Conservation (phyloP, 2,329 filamentous ascomycete genomes). For the Penicillium brasilianum region DNA sequence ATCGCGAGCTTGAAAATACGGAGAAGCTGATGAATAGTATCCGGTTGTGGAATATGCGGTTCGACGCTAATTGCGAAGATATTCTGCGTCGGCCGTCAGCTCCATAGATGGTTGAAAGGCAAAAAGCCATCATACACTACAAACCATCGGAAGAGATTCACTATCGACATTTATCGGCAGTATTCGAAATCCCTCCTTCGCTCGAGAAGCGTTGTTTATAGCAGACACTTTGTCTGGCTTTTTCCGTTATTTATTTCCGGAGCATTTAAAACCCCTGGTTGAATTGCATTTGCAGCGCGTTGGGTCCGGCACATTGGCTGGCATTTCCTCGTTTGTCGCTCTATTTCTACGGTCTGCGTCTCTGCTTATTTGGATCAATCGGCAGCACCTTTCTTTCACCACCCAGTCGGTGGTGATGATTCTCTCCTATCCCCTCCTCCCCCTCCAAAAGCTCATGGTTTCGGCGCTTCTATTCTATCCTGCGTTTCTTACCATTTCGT, state of each 20-base stretch:
- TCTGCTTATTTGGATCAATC: constrained; percentile 26
- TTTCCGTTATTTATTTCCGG: constrained; percentile 16
- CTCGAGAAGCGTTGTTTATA: constrained; percentile 14
- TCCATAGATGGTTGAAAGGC: constrained; percentile 32
- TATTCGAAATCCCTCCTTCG: background rate
- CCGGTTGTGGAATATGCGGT: constrained; percentile 87
- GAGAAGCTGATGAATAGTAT: constrained; percentile 92
- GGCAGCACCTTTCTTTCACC: constrained; percentile 1
- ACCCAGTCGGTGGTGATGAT: background rate
- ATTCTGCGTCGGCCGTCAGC: constrained; percentile 67
- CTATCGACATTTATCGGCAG: background rate
- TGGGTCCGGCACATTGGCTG: constrained; percentile 39
- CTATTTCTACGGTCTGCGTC: constrained; percentile 24
- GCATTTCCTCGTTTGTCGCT: constrained; percentile 33
- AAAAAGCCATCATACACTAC: background rate
- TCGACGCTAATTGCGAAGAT: constrained; percentile 93
- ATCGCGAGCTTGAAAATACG: constrained; percentile 85
- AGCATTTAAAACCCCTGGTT: constrained; percentile 31
- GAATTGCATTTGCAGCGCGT: constrained; percentile 44
- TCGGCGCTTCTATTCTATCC: constrained; percentile 29
- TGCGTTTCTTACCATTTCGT: background rate
- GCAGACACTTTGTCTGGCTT: constrained; percentile 18
- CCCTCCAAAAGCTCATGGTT: constrained; percentile 29
- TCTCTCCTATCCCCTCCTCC: background rate
- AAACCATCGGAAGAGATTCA: background rate